These are phyloP conservation scores for Madurella fahalii DNA, from an alignment of 2,329 filamentous ascomycete species.

Conservation along the genomic window DNA sequence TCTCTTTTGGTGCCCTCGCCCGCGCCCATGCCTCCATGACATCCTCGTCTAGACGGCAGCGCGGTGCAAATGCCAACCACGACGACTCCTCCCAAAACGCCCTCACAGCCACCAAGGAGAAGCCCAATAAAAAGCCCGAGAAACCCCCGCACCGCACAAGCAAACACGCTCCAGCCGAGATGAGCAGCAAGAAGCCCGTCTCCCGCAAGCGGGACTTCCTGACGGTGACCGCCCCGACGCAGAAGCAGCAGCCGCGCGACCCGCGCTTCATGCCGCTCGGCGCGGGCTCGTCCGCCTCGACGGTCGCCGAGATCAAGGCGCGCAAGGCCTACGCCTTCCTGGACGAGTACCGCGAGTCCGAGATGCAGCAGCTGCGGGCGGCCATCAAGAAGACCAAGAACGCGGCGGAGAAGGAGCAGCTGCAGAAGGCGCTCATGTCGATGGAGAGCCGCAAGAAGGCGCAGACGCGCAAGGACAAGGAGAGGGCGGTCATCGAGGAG, in stretches of 20 bases:
- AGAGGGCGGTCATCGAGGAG: slow-evolving; percentile 64
- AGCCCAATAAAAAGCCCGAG: slow-evolving; percentile 35
- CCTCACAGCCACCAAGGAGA: slow-evolving; percentile 33
- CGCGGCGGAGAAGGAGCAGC: slow-evolving; percentile 57
- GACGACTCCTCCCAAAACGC: slow-evolving; percentile 24
- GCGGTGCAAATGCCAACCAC: background rate
- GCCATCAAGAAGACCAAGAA: slow-evolving; percentile 65
- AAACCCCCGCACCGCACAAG: slow-evolving; percentile 42
- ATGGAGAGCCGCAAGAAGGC: slow-evolving; percentile 77
- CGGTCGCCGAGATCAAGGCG: slow-evolving; percentile 54
- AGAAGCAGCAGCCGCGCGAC: slow-evolving; percentile 62
- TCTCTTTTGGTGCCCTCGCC: slow-evolving; percentile 88
- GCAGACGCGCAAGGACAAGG: slow-evolving; percentile 63
- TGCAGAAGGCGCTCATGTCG: slow-evolving; percentile 70
- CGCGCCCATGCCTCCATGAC: slow-evolving; percentile 72
- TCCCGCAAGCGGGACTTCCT: slow-evolving; percentile 77
- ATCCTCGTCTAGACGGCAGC: slow-evolving; percentile 36
- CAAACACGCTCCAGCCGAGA: slow-evolving; percentile 85
- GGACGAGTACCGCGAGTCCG: slow-evolving; percentile 77
- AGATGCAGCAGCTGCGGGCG: slow-evolving; percentile 70
- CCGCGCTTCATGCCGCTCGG: slow-evolving; percentile 77
- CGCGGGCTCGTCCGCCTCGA: slow-evolving; percentile 33
- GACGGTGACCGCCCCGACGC: slow-evolving; percentile 51
- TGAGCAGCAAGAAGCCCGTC: slow-evolving; percentile 79
- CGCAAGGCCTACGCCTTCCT: slow-evolving; percentile 82